Evolutionary conservation across 1,284 basidiomycete species (phyloP).

Genomic region (Cronartium quercuum): DNA sequence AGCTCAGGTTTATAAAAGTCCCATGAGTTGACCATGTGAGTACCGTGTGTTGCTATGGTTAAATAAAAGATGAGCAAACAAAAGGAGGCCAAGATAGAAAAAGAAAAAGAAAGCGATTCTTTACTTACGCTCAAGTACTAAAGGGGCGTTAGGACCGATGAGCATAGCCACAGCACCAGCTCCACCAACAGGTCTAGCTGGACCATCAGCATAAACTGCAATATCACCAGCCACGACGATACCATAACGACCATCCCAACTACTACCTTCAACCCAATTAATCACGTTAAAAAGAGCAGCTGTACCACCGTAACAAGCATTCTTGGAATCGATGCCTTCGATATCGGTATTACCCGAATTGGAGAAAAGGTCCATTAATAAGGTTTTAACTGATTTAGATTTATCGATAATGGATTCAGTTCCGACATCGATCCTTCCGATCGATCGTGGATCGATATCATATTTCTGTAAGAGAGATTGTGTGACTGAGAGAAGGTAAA

Average conservation of each 20-base stretch:
- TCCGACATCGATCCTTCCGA: constrained; percentile 94
- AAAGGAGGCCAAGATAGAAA: neutral
- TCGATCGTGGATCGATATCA: constrained; percentile 89
- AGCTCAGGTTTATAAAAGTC: constrained; percentile 97
- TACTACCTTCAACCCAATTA: constrained; percentile 81
- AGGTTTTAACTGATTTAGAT: constrained; percentile 97
- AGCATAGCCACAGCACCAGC: constrained; percentile 92
- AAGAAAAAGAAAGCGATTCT: neutral
- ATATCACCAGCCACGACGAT: constrained; percentile 97
- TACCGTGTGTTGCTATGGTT: constrained; percentile 78
- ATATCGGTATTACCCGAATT: constrained; percentile 90
- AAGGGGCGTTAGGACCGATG: constrained; percentile 89
- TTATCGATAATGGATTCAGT: constrained; percentile 99
- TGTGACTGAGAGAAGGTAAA: constrained; percentile 45
- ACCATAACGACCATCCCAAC: constrained; percentile 98
- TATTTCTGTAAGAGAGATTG: constrained; percentile 84
- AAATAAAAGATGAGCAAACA: constrained; percentile 6
- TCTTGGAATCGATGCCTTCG: constrained; percentile 98
- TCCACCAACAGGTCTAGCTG: constrained; percentile 90
- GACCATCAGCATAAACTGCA: constrained; percentile 94
- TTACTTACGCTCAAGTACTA: constrained; percentile 88
- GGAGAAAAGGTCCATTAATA: constrained; percentile 95
- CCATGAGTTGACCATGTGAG: constrained; percentile 95
- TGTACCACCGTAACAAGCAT: constrained; percentile 97
- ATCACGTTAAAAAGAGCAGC: constrained; percentile 95